Conservation (phyloP, 192 early-diverging fungal genomes). For the Diversispora epigaea region DNA sequence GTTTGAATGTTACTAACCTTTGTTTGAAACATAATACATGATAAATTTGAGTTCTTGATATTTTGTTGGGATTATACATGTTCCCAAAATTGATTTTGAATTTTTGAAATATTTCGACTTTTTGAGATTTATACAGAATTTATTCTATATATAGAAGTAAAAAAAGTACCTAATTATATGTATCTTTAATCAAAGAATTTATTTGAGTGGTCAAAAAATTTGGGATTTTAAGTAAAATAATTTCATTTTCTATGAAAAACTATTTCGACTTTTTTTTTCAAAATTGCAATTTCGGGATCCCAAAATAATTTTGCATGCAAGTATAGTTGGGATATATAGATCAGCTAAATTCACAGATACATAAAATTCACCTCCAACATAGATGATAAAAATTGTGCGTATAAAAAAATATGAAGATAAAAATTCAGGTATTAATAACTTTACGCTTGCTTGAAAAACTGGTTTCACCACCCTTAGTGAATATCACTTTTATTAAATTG, state of each 20-base stretch:
- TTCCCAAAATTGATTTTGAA: too few species aligned
- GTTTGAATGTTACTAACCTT: constrained; percentile 2
- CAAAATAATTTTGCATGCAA: too few species aligned
- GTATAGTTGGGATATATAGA: constrained; percentile 31
- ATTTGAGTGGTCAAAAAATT: too few species aligned
- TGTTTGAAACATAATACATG: constrained; percentile 27
- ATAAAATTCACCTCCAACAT: constrained; percentile 30
- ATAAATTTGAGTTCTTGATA: constrained; percentile 23
- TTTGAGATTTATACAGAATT: too few species aligned
- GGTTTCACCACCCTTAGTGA: constrained; percentile 6
- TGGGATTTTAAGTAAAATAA: too few species aligned
- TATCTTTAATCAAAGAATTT: too few species aligned
- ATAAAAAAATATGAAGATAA: constrained; percentile 30
- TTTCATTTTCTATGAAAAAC: too few species aligned
- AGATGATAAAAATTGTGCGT: constrained; percentile 13
- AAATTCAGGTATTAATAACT: constrained; percentile 31
- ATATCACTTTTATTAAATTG: constrained; percentile 27
- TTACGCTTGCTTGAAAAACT: constrained; percentile 6
- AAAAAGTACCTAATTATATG: too few species aligned
- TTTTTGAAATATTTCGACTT: too few species aligned
- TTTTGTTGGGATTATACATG: constrained; percentile 33
- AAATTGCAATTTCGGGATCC: too few species aligned
- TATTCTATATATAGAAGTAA: too few species aligned
- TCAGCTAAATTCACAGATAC: constrained; percentile 21
- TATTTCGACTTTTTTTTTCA: too few species aligned